Base-by-base conservation (phyloP, 768 basidiomycete genomes). In the Xerocomellus chrysenteron region DNA sequence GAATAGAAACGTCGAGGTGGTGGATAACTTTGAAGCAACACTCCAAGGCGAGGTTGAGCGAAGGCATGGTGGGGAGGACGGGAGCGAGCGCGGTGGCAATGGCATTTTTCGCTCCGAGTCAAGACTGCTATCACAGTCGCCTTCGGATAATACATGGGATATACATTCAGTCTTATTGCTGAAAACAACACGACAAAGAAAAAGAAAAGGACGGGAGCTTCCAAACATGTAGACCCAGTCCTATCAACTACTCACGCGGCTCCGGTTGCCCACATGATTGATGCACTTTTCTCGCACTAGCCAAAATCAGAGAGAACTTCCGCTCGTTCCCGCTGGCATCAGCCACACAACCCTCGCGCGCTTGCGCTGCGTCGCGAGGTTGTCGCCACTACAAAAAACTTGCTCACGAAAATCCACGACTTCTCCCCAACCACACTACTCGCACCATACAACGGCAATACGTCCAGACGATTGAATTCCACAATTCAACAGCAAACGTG, bases 251-350 rank as follows among this genome's bases (percentile, higher is more conserved):
- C 64, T 49, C 61, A 86, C 84, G 75, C 55, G 77, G 75, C 35
- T 74, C 73, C 3, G 76, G 66, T 21, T 74, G 74, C 11, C 83
- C 83, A 52, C 82, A 87, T 3, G 88, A 74, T 35, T 81, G 77
- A 61, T 78, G 84, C 5, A 82, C 84, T 67, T 92, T 88, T 84
- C 69, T 89, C 86, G 61, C 83, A 87, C 68, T 92, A 87, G 0
- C 90, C 90, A 68, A 94, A 94, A 66, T 93, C 90, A 30, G 88
- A 83, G 41, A 94, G 83, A 40, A 92, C 78, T 89, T 92, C 45
- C 75, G 80, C 2, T 80, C 77, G 2, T 77, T 70, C 57, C 90
- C 84, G 60, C 87, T 82, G 14, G 94, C 83, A 37, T 62, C 39
- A 57, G 30, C 33, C 16, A 17, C 8, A 17, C 45, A 16, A 2